Evolutionary conservation across 2,329 filamentous ascomycete species (phyloP), one percentile per base, ranked within the genome.

Genomic region (Fusarium equiseti): DNA sequence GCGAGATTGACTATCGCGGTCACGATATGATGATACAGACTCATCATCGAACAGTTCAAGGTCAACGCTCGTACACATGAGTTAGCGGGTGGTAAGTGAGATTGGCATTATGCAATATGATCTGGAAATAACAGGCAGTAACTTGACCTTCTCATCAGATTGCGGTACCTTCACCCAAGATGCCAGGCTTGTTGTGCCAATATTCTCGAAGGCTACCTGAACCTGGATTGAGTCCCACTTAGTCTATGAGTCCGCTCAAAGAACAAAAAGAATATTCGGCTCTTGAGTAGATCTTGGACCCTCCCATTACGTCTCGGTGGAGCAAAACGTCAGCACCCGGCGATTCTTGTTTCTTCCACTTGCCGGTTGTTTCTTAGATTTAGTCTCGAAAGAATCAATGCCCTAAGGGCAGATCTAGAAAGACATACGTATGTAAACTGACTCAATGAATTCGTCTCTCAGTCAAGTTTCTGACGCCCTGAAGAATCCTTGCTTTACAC

Each of bases 41-140:
- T 32, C 8, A 32, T 32, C 7, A 8, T 32, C 31, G 32, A 35
- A 9, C 8, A 18, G 0, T 9, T 9, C 32, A 5, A 35, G 32
- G 15, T 35, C 2, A 9, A 18, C 12, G 35, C 18, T 38, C 6
- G 18, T 4, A 18, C 10, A 38, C 18, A 2, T 18, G 6, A n/a
- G 10, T 12, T 1, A n/a, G 35, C 18, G 2, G 18, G 6, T 4
- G 2, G 35, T n/a, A 1, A n/a, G 2, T 38, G 10, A 11, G 10
- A 31, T 4, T 38, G 10, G 3, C 6, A 38, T 38, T 12, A 38
- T 38, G 2, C 35, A 38, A n/a, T 12, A n/a, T 2, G 35, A 38
- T 38, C 35, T 7, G 3, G 18, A 38, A 31, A 12, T 3, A n/a
- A 11, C 9, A 38, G 6, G 3, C 10, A 38, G 18, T 4, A 7